Percentiles rank a stretch among this genome's conserved stretches.
Evolutionary conservation across 345 rosid genomes (phyloP).

Genomic region (Luvunga scandens): DNA sequence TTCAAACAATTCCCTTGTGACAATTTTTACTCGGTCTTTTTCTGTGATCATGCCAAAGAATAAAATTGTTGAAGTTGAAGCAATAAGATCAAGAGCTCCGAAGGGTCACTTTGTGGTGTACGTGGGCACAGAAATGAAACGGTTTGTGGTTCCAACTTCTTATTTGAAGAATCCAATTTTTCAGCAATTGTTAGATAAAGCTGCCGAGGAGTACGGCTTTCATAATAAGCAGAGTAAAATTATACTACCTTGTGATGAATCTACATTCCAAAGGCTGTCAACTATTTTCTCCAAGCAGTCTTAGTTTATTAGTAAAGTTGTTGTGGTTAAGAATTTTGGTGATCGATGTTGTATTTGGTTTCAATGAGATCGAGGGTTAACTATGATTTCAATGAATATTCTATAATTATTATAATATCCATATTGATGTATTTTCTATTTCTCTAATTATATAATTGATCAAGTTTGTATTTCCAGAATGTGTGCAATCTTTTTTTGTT

Average conservation of each 20-base stretch:
- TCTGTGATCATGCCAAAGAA: not conserved
- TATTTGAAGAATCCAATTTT: conserved; percentile 25
- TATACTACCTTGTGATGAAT: conserved; percentile 26
- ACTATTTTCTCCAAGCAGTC: not conserved
- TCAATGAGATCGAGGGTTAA: not conserved
- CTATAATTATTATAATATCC: too few species aligned
- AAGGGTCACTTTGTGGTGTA: conserved; percentile 38
- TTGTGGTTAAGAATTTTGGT: not conserved
- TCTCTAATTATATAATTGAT: not conserved
- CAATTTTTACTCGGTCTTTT: not conserved
- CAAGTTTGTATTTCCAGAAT: not conserved
- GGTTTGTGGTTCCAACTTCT: conserved; percentile 25
- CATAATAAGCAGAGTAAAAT: conserved; percentile 2
- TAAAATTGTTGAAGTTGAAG: conserved; percentile 9
- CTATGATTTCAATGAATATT: not conserved
- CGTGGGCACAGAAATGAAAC: conserved; percentile 25
- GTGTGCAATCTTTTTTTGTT: too few species aligned
- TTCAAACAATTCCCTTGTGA: not conserved
- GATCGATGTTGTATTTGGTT: not conserved
- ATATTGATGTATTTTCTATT: too few species aligned
- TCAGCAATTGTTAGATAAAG: conserved; percentile 25
- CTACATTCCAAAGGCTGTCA: conserved; percentile 14
- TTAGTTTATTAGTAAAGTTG: not conserved
- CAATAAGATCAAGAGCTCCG: conserved; percentile 21
- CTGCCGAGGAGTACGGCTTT: conserved; percentile 35